These are phyloP conservation scores for Pyrus bretschneideri DNA, from an alignment of 306 rosid species.

Conservation along the genomic window DNA sequence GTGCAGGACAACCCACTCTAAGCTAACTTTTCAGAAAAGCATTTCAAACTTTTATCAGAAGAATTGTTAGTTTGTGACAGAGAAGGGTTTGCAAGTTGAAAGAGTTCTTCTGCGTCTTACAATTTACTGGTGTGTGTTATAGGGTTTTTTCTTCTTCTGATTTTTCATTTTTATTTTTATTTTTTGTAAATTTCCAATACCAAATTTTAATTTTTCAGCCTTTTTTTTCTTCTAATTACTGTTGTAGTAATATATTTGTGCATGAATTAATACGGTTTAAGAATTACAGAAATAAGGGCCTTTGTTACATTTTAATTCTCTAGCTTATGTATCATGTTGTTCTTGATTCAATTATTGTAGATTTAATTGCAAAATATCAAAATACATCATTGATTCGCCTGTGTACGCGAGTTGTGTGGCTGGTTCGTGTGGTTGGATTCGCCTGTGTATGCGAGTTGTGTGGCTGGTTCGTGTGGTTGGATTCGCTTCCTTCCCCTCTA, in stretches of 20 bases:
- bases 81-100: constrained; percentile 24
- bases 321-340: not conserved
- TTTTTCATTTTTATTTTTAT: too few species aligned
- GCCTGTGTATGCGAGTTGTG: too few species aligned
- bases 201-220: constrained; percentile 13
- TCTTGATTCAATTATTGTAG: not conserved
- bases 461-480: too few species aligned
- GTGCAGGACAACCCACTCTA: not conserved
- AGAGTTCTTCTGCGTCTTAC: constrained; percentile 27
- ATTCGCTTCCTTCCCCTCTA: not conserved
- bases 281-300: constrained; percentile 30
- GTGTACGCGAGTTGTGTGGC: too few species aligned
- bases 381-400: too few species aligned
- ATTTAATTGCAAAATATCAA: not conserved
- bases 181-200: constrained; percentile 56
- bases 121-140: constrained; percentile 46
- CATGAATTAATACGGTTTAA: constrained; percentile 20
- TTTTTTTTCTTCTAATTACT: constrained; percentile 17
- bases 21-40: constrained; percentile 16
- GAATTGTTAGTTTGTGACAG: constrained; percentile 24
- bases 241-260: constrained; percentile 12
- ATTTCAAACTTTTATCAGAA: constrained; percentile 3
- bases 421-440: too few species aligned
- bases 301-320: not conserved
- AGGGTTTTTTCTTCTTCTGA: constrained; percentile 10